Percentiles rank a stretch among this genome's conserved stretches.
Evolutionary conservation across 2,329 filamentous ascomycete genomes (phyloP).

Genomic region (Neobulgaria alba): DNA sequence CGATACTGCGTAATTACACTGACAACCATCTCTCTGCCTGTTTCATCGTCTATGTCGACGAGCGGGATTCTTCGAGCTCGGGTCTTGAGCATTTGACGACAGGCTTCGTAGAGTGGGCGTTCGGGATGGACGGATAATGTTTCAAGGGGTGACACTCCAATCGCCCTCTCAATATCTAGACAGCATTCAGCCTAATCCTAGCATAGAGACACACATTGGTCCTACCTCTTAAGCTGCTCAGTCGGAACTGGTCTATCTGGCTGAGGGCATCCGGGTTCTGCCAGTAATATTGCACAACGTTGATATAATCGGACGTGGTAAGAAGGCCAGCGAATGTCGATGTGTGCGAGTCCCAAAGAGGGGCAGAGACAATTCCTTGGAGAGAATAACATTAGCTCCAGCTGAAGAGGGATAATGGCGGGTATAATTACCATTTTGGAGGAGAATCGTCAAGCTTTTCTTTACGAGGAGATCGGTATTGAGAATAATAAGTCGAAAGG

Average conservation of each 20-base stretch:
- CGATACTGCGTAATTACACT: constrained; percentile 97
- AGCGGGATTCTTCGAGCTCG: constrained; percentile 88
- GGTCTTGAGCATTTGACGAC: constrained; percentile 86
- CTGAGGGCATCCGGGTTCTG: constrained; percentile 86
- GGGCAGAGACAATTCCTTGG: constrained; percentile 90
- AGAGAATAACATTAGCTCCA: constrained; percentile 4
- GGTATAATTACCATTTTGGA: constrained; percentile 70
- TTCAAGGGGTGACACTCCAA: constrained; percentile 84
- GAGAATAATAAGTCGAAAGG: constrained; percentile 90
- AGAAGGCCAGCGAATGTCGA: constrained; percentile 90
- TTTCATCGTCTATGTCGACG: constrained; percentile 91
- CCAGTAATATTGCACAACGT: constrained; percentile 98
- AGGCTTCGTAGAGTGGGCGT: constrained; percentile 87
- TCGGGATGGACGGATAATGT: constrained; percentile 93
- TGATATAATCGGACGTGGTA: constrained; percentile 96
- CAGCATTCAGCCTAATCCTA: constrained; percentile 12
- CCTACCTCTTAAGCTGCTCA: constrained; percentile 84
- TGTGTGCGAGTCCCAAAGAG: constrained; percentile 89
- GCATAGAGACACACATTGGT: constrained; percentile 1
- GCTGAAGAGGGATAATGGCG: not conserved
- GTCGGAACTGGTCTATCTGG: constrained; percentile 85
- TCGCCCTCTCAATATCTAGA: constrained; percentile 86
- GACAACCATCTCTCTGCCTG: constrained; percentile 82
- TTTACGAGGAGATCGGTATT: constrained; percentile 93
- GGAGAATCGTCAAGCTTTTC: constrained; percentile 91